Conservation (phyloP, 352 stramenopile species). For the Aphanomyces euteiches region DNA sequence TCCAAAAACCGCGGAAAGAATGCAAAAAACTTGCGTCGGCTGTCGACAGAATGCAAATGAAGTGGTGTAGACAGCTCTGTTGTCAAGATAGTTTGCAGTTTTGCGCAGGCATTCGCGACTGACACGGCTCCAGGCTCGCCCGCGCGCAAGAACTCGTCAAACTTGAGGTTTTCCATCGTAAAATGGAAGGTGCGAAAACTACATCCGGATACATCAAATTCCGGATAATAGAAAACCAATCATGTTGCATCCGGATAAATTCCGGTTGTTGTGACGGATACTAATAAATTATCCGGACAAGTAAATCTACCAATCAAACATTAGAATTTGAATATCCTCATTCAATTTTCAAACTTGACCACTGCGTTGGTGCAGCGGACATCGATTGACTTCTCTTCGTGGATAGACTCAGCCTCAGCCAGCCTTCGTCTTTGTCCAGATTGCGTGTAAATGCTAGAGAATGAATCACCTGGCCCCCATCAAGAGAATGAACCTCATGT, state of each 20-base stretch:
- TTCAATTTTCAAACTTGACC: constrained; percentile 3
- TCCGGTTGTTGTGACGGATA: neutral
- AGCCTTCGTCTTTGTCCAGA: too few species aligned
- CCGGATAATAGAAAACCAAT: neutral
- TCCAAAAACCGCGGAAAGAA: constrained; percentile 29
- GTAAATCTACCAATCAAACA: neutral
- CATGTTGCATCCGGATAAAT: neutral
- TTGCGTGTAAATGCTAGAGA: too few species aligned
- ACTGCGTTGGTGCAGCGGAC: neutral
- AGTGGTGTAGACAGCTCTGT: constrained; percentile 29
- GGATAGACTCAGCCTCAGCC: too few species aligned
- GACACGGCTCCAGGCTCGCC: constrained; percentile 26
- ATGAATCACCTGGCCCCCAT: too few species aligned
- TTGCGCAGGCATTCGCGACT: constrained; percentile 10
- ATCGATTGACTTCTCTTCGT: neutral
- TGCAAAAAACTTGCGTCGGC: constrained; percentile 28
- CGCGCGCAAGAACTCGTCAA: constrained; percentile 27
- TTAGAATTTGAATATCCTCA: neutral
- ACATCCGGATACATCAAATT: neutral
- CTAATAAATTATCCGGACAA: neutral
- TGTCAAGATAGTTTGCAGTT: constrained; percentile 23
- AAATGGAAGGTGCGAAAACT: too few species aligned
- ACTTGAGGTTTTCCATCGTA: constrained; percentile 28
- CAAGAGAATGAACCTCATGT: too few species aligned
- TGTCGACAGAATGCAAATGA: constrained; percentile 28